Evolutionary conservation across 2,329 filamentous ascomycete species (phyloP).

Genomic region (Hortaea werneckii): DNA sequence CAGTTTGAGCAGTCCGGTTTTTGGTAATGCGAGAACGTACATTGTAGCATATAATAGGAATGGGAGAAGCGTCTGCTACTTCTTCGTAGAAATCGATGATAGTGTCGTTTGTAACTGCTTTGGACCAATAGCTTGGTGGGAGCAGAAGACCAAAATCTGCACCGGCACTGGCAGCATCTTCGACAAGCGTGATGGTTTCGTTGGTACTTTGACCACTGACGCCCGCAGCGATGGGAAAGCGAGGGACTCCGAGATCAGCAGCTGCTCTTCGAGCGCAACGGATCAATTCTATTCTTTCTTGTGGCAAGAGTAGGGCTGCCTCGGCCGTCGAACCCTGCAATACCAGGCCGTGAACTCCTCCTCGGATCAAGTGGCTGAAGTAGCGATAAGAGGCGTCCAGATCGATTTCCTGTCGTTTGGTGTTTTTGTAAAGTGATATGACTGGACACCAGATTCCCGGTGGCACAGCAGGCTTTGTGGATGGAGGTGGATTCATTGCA

Average conservation of each 20-base stretch:
- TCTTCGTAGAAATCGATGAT: constrained; percentile 29
- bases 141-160: constrained; percentile 31
- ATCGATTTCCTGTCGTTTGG: constrained; percentile 33
- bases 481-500: too few species aligned
- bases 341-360: constrained; percentile 38
- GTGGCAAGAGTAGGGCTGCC: constrained; percentile 31
- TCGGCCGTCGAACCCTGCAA: constrained; percentile 41
- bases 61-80: constrained; percentile 24
- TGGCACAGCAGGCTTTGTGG: constrained; percentile 20
- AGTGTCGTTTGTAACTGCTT: constrained; percentile 26
- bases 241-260: constrained; percentile 23
- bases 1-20: background rate
- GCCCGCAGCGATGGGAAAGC: constrained; percentile 38
- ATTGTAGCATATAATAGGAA: constrained; percentile 12
- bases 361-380: constrained; percentile 32
- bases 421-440: constrained; percentile 37
- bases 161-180: constrained; percentile 30
- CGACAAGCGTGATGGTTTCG: constrained; percentile 28
- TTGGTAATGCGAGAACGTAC: background rate
- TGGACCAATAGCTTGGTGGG: constrained; percentile 33
- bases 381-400: constrained; percentile 37
- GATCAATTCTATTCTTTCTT: constrained; percentile 35
- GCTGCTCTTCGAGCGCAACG: constrained; percentile 30
- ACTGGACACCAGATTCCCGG: constrained; percentile 39
- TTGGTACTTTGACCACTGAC: constrained; percentile 31